phyloP scores from a whole-genome alignment of 495 filamentous ascomycete genomes.

The Diplogelasinospora grovesii region DNA sequence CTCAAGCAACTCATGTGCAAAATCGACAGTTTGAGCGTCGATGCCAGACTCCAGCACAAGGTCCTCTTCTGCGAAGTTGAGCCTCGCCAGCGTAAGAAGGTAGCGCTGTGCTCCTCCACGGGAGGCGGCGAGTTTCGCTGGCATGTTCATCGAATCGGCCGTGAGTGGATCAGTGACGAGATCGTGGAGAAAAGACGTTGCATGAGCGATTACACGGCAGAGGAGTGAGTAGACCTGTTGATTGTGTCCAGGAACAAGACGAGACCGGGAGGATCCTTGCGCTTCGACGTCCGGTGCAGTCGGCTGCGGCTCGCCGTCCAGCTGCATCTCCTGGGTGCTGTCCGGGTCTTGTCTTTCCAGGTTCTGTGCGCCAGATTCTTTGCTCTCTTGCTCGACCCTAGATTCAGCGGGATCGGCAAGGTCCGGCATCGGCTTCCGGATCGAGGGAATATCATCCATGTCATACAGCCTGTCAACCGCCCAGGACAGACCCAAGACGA shows the following conservation, averaged over 20 bases:
- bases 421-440: not conserved
- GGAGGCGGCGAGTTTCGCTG: constrained; percentile 30
- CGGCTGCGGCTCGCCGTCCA: not conserved
- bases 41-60: constrained; percentile 35
- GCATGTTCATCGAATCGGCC: constrained; percentile 26
- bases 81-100: constrained; percentile 34
- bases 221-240: constrained; percentile 11
- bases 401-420: not conserved
- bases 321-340: too few species aligned
- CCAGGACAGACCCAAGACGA: constrained; percentile 32
- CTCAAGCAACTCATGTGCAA: constrained; percentile 42
- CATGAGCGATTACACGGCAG: constrained; percentile 20
- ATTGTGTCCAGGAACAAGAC: too few species aligned
- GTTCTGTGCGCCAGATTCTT: not conserved
- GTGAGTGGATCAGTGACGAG: constrained; percentile 34
- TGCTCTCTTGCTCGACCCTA: not conserved
- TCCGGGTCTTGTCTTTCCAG: not conserved
- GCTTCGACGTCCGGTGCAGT: not conserved
- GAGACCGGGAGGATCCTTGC: constrained; percentile 1
- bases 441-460: constrained; percentile 21
- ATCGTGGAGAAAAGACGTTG: constrained; percentile 33
- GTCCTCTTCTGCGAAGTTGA: constrained; percentile 41
- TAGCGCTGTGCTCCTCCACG: constrained; percentile 36
- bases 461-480: constrained; percentile 42
- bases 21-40: constrained; percentile 35